These are phyloP conservation scores for Globisporangium acanthophoron DNA, from an alignment of 352 stramenopile genomes.

Conservation along the genomic window DNA sequence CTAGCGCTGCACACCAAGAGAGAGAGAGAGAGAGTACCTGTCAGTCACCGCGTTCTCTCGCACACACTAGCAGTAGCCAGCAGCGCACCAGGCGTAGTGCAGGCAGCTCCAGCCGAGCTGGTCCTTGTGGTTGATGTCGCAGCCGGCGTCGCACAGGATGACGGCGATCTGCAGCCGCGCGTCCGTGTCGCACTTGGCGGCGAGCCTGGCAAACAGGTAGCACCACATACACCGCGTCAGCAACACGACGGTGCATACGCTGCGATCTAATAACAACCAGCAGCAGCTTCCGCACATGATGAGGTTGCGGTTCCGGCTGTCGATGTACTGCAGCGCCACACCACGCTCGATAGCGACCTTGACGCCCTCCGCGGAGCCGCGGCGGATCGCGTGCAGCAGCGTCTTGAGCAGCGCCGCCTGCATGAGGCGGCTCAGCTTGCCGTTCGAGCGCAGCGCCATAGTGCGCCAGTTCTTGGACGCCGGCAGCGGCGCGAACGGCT, in stretches of 20 bases:
- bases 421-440: slow-evolving; percentile 66
- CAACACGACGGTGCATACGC: neutral
- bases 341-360: slow-evolving; percentile 82
- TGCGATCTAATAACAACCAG: neutral
- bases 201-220: slow-evolving; percentile 29
- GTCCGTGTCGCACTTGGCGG: slow-evolving; percentile 78
- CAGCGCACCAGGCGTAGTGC: slow-evolving; percentile 76
- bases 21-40: neutral
- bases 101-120: slow-evolving; percentile 81
- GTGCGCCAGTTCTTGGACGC: slow-evolving; percentile 38
- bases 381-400: slow-evolving; percentile 73
- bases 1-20: slow-evolving; percentile 37
- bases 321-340: slow-evolving; percentile 69
- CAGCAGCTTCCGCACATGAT: slow-evolving; percentile 46
- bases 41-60: neutral
- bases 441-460: slow-evolving; percentile 52
- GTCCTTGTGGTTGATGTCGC: slow-evolving; percentile 83
- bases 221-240: neutral
- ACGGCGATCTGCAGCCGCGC: slow-evolving; percentile 75
- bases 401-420: slow-evolving; percentile 83
- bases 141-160: slow-evolving; percentile 79
- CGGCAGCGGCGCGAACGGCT: slow-evolving; percentile 43
- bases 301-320: slow-evolving; percentile 73
- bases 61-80: too few species aligned
- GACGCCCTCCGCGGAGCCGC: slow-evolving; percentile 73